phyloP scores from a whole-genome alignment of 2,329 filamentous ascomycete genomes.

The Falciphora oryzae region DNA sequence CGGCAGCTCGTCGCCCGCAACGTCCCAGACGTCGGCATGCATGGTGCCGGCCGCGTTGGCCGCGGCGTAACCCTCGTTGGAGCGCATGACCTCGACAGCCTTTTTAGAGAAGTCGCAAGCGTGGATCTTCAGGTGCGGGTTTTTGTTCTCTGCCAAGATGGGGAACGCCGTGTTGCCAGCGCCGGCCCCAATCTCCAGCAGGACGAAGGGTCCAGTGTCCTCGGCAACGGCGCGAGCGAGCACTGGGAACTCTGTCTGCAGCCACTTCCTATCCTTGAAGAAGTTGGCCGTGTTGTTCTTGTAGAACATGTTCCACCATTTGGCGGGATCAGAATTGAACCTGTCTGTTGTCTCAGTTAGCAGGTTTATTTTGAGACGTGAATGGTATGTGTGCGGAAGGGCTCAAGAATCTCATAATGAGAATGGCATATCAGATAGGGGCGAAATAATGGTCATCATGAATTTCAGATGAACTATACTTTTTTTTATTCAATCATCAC shows the following conservation, averaged over 20 bases:
- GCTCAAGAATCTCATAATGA: not conserved
- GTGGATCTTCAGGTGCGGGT: conserved; percentile 74
- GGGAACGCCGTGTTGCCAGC: conserved; percentile 97
- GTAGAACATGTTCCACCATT: conserved; percentile 98
- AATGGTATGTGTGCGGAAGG: not conserved
- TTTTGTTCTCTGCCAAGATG: conserved; percentile 76
- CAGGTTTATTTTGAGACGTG: conserved; percentile 14
- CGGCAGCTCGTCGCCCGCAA: conserved; percentile 65
- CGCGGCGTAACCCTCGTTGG: conserved; percentile 67
- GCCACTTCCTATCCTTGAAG: conserved; percentile 98
- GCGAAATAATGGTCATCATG: conserved; percentile 68
- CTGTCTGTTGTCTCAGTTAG: conserved; percentile 52
- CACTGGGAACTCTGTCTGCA: conserved; percentile 91
- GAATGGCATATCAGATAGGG: conserved; percentile 56
- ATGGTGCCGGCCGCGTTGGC: conserved; percentile 41
- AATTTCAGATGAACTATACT: conserved; percentile 69
- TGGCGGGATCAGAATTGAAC: conserved; percentile 85
- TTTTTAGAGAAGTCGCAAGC: conserved; percentile 96
- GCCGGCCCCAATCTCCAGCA: conserved; percentile 90
- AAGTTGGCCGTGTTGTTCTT: conserved; percentile 97
- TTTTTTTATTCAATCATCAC: conserved; percentile 45
- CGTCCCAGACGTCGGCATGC: conserved; percentile 93
- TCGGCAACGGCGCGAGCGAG: conserved; percentile 68
- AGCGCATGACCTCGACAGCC: conserved; percentile 87
- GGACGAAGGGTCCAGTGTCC: conserved; percentile 60